These are phyloP conservation scores for Globisporangium nodosum DNA, from an alignment of 352 stramenopile genomes.

Conservation along the genomic window DNA sequence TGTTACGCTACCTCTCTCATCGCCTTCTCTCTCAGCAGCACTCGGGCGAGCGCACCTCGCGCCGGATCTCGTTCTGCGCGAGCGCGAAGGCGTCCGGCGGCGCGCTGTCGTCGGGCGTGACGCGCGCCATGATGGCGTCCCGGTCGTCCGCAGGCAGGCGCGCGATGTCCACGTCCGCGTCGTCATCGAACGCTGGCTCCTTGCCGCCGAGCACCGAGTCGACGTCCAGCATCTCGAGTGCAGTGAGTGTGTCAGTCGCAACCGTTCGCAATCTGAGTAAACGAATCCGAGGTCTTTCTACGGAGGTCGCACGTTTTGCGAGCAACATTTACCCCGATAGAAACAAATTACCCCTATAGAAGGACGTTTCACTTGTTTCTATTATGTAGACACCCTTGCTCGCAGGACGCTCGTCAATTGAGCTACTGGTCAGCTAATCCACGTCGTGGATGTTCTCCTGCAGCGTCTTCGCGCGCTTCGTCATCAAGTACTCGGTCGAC, in stretches of 20 bases:
- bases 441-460: slow-evolving; percentile 9
- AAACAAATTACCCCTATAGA: not conserved
- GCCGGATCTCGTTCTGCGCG: slow-evolving; percentile 77
- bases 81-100: slow-evolving; percentile 66
- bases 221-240: slow-evolving; percentile 25
- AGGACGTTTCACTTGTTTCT: not conserved
- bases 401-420: too few relatives aligned
- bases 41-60: slow-evolving; percentile 33
- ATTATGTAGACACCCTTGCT: not conserved
- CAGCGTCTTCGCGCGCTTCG: slow-evolving; percentile 41
- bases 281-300: not conserved
- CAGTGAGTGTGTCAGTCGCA: not conserved
- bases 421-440: slow-evolving; percentile 1
- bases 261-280: too few relatives aligned
- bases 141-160: slow-evolving; percentile 50
- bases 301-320: not conserved
- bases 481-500: slow-evolving; percentile 52
- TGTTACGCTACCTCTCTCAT: not conserved
- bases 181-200: slow-evolving; percentile 49
- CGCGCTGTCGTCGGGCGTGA: slow-evolving; percentile 59
- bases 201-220: slow-evolving; percentile 31
- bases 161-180: slow-evolving; percentile 62
- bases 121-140: slow-evolving; percentile 64
- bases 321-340: not conserved
- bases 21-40: not conserved